Conservation (phyloP, 805 yeast genomes). For the Citeromyces matritensis region DNA sequence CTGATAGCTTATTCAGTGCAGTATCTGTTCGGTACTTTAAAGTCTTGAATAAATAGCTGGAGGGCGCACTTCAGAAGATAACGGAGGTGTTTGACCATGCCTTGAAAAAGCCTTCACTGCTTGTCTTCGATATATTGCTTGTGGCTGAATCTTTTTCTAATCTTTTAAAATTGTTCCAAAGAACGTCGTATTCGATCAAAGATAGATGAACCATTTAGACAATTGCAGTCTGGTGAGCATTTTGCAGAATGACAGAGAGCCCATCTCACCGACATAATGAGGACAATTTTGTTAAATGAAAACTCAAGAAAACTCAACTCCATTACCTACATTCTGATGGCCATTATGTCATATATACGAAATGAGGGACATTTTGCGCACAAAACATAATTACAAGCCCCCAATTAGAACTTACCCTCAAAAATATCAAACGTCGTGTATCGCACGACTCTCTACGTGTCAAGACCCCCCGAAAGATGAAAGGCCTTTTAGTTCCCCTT, state of each 20-base stretch:
- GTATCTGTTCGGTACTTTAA: constrained; percentile 57
- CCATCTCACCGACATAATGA: no score
- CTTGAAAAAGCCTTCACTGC: constrained; percentile 91
- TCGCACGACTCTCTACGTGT: not conserved
- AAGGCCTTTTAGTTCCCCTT: no score
- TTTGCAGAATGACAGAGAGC: no score
- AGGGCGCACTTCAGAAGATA: constrained; percentile 95
- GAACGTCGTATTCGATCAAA: constrained; percentile 84
- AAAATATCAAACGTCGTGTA: constrained; percentile 5
- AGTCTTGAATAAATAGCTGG: constrained; percentile 54
- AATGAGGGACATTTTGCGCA: no score
- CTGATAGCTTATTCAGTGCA: constrained; percentile 55
- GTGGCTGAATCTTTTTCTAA: constrained; percentile 57
- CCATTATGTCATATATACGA: no score
- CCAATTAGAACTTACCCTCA: not conserved
- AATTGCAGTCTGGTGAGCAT: no score
- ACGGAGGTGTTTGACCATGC: constrained; percentile 96
- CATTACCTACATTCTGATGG: no score
- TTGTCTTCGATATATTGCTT: constrained; percentile 36
- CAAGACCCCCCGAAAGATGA: no score
- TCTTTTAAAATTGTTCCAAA: constrained; percentile 70
- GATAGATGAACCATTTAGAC: no score
- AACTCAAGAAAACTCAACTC: no score
- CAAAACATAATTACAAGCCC: no score
- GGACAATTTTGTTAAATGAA: no score